Base-by-base conservation (phyloP, 805 yeast genomes). In the Candida maesae region DNA sequence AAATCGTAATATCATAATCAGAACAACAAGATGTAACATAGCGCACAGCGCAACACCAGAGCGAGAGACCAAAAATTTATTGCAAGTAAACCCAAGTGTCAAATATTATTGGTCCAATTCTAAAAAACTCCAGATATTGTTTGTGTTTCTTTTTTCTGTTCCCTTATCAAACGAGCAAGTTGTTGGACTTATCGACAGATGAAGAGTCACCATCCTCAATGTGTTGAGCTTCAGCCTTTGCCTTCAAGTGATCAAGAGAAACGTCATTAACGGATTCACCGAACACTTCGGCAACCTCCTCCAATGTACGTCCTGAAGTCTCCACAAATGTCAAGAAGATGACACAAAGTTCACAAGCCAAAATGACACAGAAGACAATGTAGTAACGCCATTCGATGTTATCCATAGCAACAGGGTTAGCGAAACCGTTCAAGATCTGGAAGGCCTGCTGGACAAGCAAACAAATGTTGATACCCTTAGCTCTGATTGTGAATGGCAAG, bases 371-470 rank as follows among this genome's bases (percentile, higher is more conserved):
- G 48, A 57, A 66, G 30, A 60, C 64, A 42, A 65, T 64, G 52
- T 63, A 63, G 51, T 60, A 63, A 38, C 53, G 54, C 68, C 68
- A 64, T 31, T 53, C 55, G 41, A 65, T 53, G 23, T 60, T 59
- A 40, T 59, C 64, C 62, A 66, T 56, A 14, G 66, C 69, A 47
- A 66, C 57, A 25, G 70, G 61, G 43, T 64, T 66, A 33, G 65
- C 59, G 46, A 61, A 62, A 35, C 60, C 64, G 46, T 61, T 63
- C 53, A 56, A 58, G 45, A 64, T 49, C 38, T 55, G 59, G 40
- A 49, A 46, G 33, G 41, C n/a, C 43, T 52, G 58, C 45, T 56
- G 60, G 23, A 49, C 39, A 9, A 46, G 33, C 9, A 49, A 14
- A 45, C 55, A 55, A 15, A 57, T 18, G 41, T 51, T 51, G 34